Evolutionary conservation across 495 filamentous ascomycete genomes (phyloP).

Genomic region (Aspergillus asperescens): DNA sequence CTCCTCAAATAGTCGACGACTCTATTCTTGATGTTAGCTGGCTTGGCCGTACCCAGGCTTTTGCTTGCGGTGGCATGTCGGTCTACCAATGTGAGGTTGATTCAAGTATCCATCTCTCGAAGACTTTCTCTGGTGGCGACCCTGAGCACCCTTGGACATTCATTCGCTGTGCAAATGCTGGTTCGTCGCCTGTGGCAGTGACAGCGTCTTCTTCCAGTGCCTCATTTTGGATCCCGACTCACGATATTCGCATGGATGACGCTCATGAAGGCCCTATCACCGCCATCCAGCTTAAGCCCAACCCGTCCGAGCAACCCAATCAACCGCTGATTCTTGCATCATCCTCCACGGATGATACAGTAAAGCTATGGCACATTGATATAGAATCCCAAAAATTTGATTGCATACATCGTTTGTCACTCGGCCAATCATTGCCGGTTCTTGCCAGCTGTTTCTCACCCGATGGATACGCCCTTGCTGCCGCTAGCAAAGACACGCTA

Average conservation of each 20-base stretch:
- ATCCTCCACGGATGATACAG: conserved; percentile 53
- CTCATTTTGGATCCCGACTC: conserved; percentile 43
- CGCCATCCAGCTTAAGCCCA: conserved; percentile 39
- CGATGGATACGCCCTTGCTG: conserved; percentile 66
- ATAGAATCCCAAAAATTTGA: conserved; percentile 54
- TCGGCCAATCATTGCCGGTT: conserved; percentile 48
- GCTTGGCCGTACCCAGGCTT: conserved; percentile 31
- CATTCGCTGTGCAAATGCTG: conserved; percentile 30
- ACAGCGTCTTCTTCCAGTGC: conserved; percentile 31
- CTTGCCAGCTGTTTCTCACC: conserved; percentile 64
- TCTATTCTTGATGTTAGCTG: conserved; percentile 38
- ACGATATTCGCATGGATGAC: conserved; percentile 35
- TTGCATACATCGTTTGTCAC: conserved; percentile 43
- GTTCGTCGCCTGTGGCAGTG: conserved; percentile 29
- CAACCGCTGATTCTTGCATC: conserved; percentile 39
- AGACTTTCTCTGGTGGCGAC: conserved; percentile 30
- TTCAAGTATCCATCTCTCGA: conserved; percentile 33
- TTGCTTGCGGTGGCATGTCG: conserved; percentile 36
- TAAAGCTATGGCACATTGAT: conserved; percentile 66
- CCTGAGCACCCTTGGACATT: conserved; percentile 35
- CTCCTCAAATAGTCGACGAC: conserved; percentile 35
- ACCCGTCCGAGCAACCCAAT: conserved; percentile 21
- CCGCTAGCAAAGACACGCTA: conserved; percentile 57
- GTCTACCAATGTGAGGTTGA: conserved; percentile 44
- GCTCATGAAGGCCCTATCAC: conserved; percentile 46